Conservation (phyloP, 257 asterid species). For the Coffea canephora region DNA sequence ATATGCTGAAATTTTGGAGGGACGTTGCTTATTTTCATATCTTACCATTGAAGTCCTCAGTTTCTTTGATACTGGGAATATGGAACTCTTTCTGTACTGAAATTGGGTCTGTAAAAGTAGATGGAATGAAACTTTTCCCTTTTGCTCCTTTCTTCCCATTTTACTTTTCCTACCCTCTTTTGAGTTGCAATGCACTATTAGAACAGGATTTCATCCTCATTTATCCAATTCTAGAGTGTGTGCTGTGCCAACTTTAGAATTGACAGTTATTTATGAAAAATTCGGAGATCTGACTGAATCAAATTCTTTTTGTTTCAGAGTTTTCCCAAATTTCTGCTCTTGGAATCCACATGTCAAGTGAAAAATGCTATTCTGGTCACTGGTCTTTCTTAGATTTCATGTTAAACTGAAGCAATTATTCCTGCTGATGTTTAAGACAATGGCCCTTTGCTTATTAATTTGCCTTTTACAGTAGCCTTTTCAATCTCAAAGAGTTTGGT, state of each 20-base stretch:
- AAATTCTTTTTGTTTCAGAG: background rate
- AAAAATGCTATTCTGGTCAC: background rate
- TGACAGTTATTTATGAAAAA: background rate
- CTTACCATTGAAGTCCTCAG: background rate
- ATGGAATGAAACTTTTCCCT: background rate
- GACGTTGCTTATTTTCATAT: background rate
- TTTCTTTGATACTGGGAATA: background rate
- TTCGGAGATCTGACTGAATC: background rate
- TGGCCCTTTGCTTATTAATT: background rate
- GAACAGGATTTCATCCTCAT: background rate
- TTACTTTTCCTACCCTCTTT: background rate
- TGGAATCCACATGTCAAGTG: background rate
- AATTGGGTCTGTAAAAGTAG: background rate
- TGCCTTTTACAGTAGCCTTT: background rate
- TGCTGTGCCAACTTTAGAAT: too few relatives aligned
- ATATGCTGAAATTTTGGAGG: background rate
- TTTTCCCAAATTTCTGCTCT: background rate
- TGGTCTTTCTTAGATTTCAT: background rate
- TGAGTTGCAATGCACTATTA: background rate
- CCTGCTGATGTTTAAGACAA: background rate
- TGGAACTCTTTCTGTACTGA: background rate
- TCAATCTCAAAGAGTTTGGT: background rate
- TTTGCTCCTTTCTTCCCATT: background rate
- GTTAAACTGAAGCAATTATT: background rate
- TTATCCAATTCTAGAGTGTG: background rate